Evolutionary conservation across 176 grass and related monocot species (phyloP).

Genomic region (Canna indica): DNA sequence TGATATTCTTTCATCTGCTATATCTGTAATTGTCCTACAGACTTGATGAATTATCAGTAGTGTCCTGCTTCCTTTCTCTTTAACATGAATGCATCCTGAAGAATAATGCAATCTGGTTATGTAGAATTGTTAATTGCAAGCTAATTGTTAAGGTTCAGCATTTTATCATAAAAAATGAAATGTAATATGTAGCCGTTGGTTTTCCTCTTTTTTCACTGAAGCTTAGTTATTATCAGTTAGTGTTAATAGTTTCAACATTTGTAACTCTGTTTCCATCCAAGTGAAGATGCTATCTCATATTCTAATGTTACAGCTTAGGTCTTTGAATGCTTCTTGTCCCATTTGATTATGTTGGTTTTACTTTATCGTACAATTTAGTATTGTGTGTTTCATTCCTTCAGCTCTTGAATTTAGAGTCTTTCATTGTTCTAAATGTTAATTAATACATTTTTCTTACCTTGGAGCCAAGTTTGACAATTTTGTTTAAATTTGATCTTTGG

Average conservation of each 20-base stretch:
- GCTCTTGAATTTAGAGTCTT: background rate
- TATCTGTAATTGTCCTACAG: no score
- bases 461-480: background rate
- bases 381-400: background rate
- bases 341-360: background rate
- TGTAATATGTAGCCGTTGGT: no score
- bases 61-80: no score
- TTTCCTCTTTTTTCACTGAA: background rate
- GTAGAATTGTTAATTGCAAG: no score
- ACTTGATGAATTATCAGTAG: no score
- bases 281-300: no score
- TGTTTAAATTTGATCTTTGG: no score
- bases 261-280: background rate
- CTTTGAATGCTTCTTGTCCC: background rate
- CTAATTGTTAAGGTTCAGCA: no score
- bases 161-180: no score
- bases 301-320: background rate
- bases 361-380: background rate
- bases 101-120: no score
- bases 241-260: background rate
- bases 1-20: no score
- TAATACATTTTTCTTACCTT: background rate
- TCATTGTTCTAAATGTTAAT: background rate
- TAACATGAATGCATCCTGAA: no score
- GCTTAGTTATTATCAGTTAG: background rate